These are phyloP conservation scores for Epichloe amarillans DNA, from an alignment of 2,329 filamentous ascomycete species.

Conservation along the genomic window DNA sequence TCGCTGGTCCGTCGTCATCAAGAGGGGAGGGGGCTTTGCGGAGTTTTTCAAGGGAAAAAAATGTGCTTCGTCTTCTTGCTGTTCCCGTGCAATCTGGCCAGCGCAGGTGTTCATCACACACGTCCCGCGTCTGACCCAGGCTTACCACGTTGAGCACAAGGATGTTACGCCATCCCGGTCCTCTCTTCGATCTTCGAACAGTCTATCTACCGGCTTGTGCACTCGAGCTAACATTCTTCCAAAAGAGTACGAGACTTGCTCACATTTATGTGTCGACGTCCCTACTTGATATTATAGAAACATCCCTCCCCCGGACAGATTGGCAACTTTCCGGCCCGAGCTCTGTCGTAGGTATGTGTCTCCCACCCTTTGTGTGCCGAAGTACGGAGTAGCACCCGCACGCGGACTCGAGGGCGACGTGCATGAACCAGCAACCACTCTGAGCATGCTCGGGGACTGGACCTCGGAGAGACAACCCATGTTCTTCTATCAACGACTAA, in stretches of 20 bases:
- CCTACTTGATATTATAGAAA: neutral
- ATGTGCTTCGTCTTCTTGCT: neutral
- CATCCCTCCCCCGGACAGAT: neutral
- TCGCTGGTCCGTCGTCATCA: neutral
- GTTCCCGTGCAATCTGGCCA: neutral
- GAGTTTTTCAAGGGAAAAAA: no score
- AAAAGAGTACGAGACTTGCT: neutral
- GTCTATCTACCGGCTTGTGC: neutral
- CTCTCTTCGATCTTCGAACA: neutral
- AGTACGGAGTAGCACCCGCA: neutral
- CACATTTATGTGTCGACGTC: neutral
- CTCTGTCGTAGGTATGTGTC: neutral
- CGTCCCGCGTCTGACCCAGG: neutral
- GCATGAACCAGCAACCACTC: neutral
- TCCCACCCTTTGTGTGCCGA: neutral
- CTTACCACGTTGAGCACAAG: neutral
- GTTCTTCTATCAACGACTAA: neutral
- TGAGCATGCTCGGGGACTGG: neutral
- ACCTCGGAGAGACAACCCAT: neutral
- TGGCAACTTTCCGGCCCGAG: neutral
- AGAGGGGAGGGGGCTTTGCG: no score
- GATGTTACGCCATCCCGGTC: slow-evolving; percentile 2
- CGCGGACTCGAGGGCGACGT: neutral
- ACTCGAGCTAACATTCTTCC: slow-evolving; percentile 1
- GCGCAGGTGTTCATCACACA: neutral